These are phyloP conservation scores for Daldinia sp. DNA, from an alignment of 2,329 filamentous ascomycete genomes.

Conservation along the genomic window DNA sequence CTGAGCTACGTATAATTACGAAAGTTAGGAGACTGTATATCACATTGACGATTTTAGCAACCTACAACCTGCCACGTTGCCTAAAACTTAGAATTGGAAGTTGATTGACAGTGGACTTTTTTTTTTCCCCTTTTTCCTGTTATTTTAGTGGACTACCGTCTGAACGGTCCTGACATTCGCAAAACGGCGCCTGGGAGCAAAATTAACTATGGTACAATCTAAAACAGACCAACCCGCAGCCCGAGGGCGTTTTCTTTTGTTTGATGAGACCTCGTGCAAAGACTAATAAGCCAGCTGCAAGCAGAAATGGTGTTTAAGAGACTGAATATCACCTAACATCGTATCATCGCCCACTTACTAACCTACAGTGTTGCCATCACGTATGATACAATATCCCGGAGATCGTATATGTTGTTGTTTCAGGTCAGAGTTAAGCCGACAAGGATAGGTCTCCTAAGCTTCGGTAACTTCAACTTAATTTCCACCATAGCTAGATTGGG, in stretches of 20 bases:
- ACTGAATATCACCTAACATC: not conserved
- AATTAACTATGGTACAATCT: constrained; percentile 46
- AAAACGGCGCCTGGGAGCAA: constrained; percentile 55
- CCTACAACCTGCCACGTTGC: constrained; percentile 1
- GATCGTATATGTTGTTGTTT: constrained; percentile 19
- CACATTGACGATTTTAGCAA: constrained; percentile 11
- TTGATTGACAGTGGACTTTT: constrained; percentile 33
- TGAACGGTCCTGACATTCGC: constrained; percentile 48
- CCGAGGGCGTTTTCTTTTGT: not conserved
- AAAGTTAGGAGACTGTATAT: constrained; percentile 25
- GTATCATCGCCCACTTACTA: not conserved
- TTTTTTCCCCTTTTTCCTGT: not conserved
- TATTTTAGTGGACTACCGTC: constrained; percentile 21
- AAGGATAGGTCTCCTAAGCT: constrained; percentile 22
- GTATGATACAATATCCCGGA: not conserved
- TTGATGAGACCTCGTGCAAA: not conserved
- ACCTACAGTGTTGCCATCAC: not conserved
- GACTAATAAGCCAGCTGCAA: not conserved
- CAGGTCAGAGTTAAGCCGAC: constrained; percentile 18
- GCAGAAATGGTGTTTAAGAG: not conserved
- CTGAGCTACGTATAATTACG: constrained; percentile 5
- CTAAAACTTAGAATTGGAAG: constrained; percentile 34
- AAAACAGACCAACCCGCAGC: constrained; percentile 9
- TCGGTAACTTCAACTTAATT: constrained; percentile 18
- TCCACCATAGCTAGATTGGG: constrained; percentile 42